A percentile compares a stretch with the other conserved stretches of the same genome.
Evolutionary conservation across 2,329 filamentous ascomycete species (phyloP).

Genomic region (Ophioceras dolichostomum): DNA sequence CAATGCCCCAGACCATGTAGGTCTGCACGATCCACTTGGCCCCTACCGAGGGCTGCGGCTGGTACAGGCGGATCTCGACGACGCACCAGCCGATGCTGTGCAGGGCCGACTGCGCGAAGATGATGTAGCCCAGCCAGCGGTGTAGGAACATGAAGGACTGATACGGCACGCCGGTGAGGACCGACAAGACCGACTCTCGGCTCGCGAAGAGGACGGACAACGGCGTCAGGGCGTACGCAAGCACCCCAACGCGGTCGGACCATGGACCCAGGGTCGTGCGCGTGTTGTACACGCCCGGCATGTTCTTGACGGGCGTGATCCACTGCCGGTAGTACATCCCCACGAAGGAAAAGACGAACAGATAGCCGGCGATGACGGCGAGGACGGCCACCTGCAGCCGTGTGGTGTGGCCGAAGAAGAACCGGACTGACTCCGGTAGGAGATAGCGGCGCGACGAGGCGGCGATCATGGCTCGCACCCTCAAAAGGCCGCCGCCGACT

Average conservation of each 20-base stretch:
- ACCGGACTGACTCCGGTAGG: conserved; percentile 44
- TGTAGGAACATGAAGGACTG: conserved; percentile 70
- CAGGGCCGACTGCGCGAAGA: conserved; percentile 52
- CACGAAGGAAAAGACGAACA: conserved; percentile 56
- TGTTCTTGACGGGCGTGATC: conserved; percentile 53
- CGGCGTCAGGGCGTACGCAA: conserved; percentile 65
- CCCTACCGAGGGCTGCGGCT: conserved; percentile 40
- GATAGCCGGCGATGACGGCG: conserved; percentile 43
- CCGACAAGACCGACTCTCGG: conserved; percentile 56
- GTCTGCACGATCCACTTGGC: conserved; percentile 44
- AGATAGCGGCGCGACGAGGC: conserved; percentile 36
- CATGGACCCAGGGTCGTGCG: conserved; percentile 55
- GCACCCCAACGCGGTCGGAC: conserved; percentile 54
- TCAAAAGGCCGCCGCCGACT: conserved; percentile 5
- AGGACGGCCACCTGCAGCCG: conserved; percentile 55
- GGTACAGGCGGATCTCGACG: conserved; percentile 20
- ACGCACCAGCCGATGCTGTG: conserved; percentile 54
- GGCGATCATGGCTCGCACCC: conserved; percentile 23
- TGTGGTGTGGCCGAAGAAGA: conserved; percentile 55
- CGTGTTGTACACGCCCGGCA: conserved; percentile 45
- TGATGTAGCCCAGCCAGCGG: conserved; percentile 63
- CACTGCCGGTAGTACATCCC: conserved; percentile 58
- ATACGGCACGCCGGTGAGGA: conserved; percentile 62
- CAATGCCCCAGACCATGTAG: conserved; percentile 64
- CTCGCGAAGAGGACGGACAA: conserved; percentile 55